A percentile compares a stretch with the other conserved stretches of the same genome.
Conservation (phyloP, 2,329 filamentous ascomycete genomes). For the Neoarthrinium moseri region DNA sequence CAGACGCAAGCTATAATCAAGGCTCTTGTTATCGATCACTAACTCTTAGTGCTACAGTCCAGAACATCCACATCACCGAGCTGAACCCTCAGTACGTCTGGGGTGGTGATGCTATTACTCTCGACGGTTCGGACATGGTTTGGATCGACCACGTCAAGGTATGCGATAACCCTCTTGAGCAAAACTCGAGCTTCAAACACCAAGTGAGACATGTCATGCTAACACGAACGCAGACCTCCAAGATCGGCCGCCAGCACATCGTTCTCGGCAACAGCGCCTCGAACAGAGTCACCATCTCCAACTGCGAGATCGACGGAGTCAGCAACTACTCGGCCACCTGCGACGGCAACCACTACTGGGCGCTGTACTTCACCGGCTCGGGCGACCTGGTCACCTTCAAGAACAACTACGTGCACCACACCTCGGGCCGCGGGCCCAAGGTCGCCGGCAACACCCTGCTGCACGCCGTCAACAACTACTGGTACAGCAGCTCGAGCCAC, state of each 20-base stretch:
- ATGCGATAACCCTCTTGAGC: too few relatives aligned
- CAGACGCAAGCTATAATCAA: too few relatives aligned
- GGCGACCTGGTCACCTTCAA: conserved; percentile 39
- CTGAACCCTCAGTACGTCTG: conserved; percentile 59
- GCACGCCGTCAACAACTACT: conserved; percentile 41
- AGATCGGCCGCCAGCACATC: conserved; percentile 42
- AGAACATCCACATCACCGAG: conserved; percentile 55
- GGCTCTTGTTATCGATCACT: too few relatives aligned
- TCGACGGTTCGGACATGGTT: conserved; percentile 14
- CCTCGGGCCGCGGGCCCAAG: conserved; percentile 40
- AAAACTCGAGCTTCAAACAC: not conserved
- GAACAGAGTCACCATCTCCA: conserved; percentile 40
- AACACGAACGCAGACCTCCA: conserved; percentile 22
- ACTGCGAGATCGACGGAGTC: conserved; percentile 41
- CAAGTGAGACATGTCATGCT: not conserved
- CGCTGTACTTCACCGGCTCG: conserved; percentile 36
- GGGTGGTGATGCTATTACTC: conserved; percentile 58
- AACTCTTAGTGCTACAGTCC: too few relatives aligned
- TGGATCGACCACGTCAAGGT: conserved; percentile 21
- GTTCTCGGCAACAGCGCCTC: conserved; percentile 31
- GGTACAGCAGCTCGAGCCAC: conserved; percentile 37
- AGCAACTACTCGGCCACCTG: conserved; percentile 39
- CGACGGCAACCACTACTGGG: conserved; percentile 46
- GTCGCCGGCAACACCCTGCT: conserved; percentile 30
- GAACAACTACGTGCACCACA: conserved; percentile 42